These are phyloP conservation scores for Penicillium sp. DNA, from an alignment of 2,329 filamentous ascomycete genomes.

Conservation along the genomic window DNA sequence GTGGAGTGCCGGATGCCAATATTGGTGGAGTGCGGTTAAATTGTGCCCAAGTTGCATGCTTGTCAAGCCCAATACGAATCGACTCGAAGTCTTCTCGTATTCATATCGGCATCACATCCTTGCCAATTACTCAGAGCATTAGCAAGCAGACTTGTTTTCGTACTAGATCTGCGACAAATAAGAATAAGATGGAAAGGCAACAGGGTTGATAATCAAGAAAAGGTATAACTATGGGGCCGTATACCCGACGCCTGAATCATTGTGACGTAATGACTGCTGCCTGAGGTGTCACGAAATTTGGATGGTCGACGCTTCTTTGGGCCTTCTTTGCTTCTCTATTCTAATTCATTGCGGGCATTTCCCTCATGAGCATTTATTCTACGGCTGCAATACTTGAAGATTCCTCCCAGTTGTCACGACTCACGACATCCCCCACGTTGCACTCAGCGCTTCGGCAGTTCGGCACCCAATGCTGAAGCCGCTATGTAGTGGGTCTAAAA, in stretches of 20 bases:
- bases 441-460: not conserved
- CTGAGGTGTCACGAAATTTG: not conserved
- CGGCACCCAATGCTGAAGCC: constrained; percentile 3
- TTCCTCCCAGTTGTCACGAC: not conserved
- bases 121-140: too few relatives aligned
- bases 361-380: not conserved
- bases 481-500: constrained; percentile 8
- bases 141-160: too few relatives aligned
- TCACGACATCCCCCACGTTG: not conserved
- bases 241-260: not conserved
- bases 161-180: not conserved
- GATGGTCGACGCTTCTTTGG: not conserved
- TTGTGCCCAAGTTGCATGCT: too few relatives aligned
- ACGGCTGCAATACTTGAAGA: not conserved
- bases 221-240: too few relatives aligned
- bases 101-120: too few relatives aligned
- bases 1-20: too few relatives aligned
- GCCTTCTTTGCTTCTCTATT: not conserved
- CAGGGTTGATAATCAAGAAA: too few relatives aligned
- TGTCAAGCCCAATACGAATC: too few relatives aligned
- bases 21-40: too few relatives aligned
- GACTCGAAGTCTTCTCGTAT: too few relatives aligned
- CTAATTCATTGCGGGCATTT: too few relatives aligned
- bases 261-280: not conserved
- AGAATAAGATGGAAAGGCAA: not conserved